These are phyloP conservation scores for Coccinonectria pachysandricola DNA, from an alignment of 2,329 filamentous ascomycete species.

Conservation along the genomic window DNA sequence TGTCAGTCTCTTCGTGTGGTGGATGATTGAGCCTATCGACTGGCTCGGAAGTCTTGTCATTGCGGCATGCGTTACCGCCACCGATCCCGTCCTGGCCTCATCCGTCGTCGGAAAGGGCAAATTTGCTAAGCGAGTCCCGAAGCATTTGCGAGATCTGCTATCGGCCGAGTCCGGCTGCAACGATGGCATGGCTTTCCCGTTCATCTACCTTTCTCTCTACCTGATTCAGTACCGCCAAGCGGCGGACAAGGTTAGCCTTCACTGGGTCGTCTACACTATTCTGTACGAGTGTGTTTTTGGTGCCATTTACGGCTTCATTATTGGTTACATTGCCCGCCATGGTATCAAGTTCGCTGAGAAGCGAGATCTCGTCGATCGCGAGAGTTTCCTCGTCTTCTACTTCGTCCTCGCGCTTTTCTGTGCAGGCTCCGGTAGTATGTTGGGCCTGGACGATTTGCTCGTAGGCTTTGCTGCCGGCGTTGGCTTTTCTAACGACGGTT, in stretches of 20 bases:
- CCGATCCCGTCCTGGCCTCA: conserved; percentile 90
- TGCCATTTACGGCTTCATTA: conserved; percentile 71
- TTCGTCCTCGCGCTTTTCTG: conserved; percentile 94
- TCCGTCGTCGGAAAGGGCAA: conserved; percentile 98
- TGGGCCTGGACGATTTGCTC: conserved; percentile 87
- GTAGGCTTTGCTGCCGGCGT: conserved; percentile 93
- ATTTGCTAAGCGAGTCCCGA: conserved; percentile 93
- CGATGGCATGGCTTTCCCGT: conserved; percentile 98
- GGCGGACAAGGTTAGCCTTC: conserved; percentile 58
- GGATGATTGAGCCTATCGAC: conserved; percentile 65
- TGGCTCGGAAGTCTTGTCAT: conserved; percentile 86
- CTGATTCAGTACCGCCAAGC: conserved; percentile 71
- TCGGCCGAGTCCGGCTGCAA: conserved; percentile 98
- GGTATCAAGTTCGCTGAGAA: conserved; percentile 82
- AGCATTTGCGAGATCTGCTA: conserved; percentile 88
- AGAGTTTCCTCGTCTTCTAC: conserved; percentile 98
- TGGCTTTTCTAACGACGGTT: conserved; percentile 98
- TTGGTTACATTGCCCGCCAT: conserved; percentile 86
- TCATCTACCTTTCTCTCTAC: conserved; percentile 87
- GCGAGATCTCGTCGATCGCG: conserved; percentile 78
- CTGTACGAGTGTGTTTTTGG: conserved; percentile 96
- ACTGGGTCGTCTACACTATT: conserved; percentile 85
- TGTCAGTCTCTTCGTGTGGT: conserved; percentile 91
- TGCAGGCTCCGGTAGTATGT: conserved; percentile 80
- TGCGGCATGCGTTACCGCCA: conserved; percentile 91